Conservation (phyloP, 1,284 basidiomycete species). For the Exobasidium cylindrosporum region DNA sequence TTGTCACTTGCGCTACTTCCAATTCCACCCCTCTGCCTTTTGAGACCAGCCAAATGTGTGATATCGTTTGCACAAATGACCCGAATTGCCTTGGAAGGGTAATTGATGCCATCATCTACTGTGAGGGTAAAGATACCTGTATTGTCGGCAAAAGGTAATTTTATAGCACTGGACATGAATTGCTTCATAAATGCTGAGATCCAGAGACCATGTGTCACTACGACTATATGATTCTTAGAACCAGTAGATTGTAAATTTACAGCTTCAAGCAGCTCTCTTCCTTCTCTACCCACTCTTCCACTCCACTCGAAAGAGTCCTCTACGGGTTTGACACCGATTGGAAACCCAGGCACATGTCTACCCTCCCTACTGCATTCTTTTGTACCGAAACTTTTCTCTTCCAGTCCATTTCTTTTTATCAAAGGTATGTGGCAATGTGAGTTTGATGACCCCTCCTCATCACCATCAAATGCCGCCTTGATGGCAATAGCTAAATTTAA, state of each 20-base stretch:
- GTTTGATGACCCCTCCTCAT: too few species aligned
- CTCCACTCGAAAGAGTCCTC: background rate
- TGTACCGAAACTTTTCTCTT: background rate
- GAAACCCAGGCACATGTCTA: background rate
- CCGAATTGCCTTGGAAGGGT: background rate
- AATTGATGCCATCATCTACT: background rate
- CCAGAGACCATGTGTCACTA: constrained; percentile 8
- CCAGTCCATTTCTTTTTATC: background rate
- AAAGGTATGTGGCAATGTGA: background rate
- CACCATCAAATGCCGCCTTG: background rate
- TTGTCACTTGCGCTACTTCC: constrained; percentile 11
- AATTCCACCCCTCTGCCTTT: constrained; percentile 10
- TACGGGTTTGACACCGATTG: background rate
- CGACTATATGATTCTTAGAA: background rate
- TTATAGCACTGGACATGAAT: background rate
- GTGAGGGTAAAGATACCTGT: constrained; percentile 7
- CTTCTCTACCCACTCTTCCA: background rate
- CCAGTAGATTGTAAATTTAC: background rate
- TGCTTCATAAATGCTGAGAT: background rate
- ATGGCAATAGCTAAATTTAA: background rate
- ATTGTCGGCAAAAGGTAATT: constrained; percentile 10
- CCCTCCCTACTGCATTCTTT: background rate
- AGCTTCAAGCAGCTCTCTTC: background rate
- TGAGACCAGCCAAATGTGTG: constrained; percentile 5
- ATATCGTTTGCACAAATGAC: constrained; percentile 3